Conservation (phyloP, 1,139 yeast species). For the Pichia sp. region DNA sequence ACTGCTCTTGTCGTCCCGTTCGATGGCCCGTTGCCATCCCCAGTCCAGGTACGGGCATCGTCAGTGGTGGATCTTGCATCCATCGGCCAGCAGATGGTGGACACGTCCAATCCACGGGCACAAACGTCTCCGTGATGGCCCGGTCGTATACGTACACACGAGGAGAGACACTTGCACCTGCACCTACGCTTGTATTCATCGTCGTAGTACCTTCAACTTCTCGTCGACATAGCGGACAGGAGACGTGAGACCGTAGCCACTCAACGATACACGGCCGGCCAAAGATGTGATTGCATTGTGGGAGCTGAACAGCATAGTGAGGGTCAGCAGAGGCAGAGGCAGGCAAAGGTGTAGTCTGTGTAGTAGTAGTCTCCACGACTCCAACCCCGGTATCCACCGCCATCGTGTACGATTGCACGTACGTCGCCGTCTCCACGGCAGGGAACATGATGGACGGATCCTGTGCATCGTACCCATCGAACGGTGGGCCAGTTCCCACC, state of each 20-base stretch:
- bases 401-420: constrained; percentile 3
- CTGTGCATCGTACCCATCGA: constrained; percentile 10
- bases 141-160: constrained; percentile 17
- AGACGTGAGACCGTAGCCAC: constrained; percentile 24
- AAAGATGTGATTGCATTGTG: constrained; percentile 26
- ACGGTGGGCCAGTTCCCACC: background rate
- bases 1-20: constrained; percentile 15
- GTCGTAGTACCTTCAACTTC: constrained; percentile 13
- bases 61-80: constrained; percentile 23
- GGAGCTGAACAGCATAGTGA: constrained; percentile 25
- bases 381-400: too few relatives aligned
- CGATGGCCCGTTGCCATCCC: constrained; percentile 23
- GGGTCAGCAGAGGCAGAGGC: background rate
- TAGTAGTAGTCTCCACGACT: too few relatives aligned
- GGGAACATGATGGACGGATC: constrained; percentile 23
- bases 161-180: background rate
- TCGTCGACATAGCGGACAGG: constrained; percentile 29
- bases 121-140: constrained; percentile 24
- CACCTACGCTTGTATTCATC: constrained; percentile 2
- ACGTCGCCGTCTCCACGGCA: constrained; percentile 19
- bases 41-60: constrained; percentile 22
- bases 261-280: constrained; percentile 28
- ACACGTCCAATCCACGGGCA: constrained; percentile 26
- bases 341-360: background rate
- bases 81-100: constrained; percentile 16